Evolutionary conservation across 352 stramenopile genomes (phyloP).

Genomic region (Elongisporangium senticosum): DNA sequence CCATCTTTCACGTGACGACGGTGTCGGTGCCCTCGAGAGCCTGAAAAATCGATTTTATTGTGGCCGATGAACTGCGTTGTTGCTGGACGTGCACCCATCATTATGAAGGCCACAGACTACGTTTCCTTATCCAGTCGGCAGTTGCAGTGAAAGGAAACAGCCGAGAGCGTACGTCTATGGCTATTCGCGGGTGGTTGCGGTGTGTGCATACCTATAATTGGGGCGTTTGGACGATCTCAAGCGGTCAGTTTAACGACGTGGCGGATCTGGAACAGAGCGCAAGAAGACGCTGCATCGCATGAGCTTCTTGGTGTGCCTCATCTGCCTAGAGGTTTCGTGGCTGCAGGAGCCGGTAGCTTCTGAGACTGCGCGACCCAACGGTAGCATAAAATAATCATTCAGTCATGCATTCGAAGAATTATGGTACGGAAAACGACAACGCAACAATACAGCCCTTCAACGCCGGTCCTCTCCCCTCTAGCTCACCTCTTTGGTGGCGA

Average conservation of each 20-base stretch:
- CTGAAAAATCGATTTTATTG: neutral
- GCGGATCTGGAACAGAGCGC: no score
- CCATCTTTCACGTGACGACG: neutral
- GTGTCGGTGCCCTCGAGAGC: no score
- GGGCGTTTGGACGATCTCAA: neutral
- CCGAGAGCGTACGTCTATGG: no score
- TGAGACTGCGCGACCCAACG: neutral
- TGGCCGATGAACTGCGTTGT: neutral
- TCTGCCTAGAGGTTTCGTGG: neutral
- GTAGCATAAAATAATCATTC: neutral
- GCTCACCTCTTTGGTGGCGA: neutral
- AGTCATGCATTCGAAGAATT: neutral
- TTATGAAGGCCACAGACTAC: neutral
- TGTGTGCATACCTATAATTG: neutral
- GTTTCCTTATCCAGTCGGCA: neutral
- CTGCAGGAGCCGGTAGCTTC: neutral
- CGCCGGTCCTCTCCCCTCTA: neutral
- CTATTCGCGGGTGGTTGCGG: neutral
- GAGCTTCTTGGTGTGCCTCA: neutral
- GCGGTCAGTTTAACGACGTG: neutral
- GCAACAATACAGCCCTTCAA: neutral
- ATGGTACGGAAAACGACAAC: neutral
- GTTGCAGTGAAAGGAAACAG: neutral
- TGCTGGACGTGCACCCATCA: neutral
- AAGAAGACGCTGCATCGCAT: neutral